phyloP scores from a whole-genome alignment of 305 asterid species.

The Plantago coronopus region DNA sequence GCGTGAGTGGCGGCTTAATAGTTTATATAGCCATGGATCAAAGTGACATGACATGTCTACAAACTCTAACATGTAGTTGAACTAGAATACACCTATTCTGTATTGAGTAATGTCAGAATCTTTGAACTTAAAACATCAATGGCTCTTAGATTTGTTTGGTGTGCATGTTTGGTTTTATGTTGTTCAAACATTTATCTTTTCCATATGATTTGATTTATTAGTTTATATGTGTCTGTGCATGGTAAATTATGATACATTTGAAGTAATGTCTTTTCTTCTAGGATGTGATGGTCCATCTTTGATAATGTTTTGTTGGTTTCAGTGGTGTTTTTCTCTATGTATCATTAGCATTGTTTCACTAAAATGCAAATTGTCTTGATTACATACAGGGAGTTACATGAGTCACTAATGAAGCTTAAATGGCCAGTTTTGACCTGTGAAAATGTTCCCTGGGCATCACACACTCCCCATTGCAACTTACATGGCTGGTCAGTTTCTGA shows the following conservation, averaged over 20 bases:
- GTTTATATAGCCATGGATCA: constrained; percentile 34
- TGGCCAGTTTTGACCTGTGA: constrained; percentile 72
- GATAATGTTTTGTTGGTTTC: neutral
- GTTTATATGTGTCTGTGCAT: neutral
- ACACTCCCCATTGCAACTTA: constrained; percentile 69
- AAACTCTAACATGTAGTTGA: constrained; percentile 25
- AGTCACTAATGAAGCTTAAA: constrained; percentile 61
- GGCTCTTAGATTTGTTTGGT: constrained; percentile 20
- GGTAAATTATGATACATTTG: neutral
- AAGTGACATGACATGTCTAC: constrained; percentile 24
- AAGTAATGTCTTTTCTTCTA: neutral
- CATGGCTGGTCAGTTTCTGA: constrained; percentile 56
- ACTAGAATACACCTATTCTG: constrained; percentile 14
- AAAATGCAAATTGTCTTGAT: constrained; percentile 37
- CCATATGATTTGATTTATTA: neutral
- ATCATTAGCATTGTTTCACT: constrained; percentile 18
- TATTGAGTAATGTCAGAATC: constrained; percentile 11
- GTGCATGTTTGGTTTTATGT: constrained; percentile 15
- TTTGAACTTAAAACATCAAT: constrained; percentile 14
- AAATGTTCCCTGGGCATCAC: constrained; percentile 88
- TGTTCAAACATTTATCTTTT: neutral
- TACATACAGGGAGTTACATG: constrained; percentile 82
- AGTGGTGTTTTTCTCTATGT: constrained; percentile 12
- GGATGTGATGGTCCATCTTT: neutral
- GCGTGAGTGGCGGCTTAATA: constrained; percentile 73